Conservation (phyloP, 2,329 filamentous ascomycete genomes). For the Monilinia fructicola region DNA sequence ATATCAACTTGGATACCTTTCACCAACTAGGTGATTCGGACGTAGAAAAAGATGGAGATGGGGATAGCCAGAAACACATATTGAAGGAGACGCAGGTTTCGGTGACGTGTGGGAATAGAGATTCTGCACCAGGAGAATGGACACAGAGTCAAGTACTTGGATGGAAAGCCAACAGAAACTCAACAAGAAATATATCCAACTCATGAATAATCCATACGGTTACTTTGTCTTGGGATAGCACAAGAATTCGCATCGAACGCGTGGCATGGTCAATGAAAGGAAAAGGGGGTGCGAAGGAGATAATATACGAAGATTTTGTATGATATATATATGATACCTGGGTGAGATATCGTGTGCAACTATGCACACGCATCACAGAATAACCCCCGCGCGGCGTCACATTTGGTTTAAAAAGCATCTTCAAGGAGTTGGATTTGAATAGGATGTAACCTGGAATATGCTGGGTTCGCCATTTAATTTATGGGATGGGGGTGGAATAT, state of each 20-base stretch:
- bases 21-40: constrained; percentile 27
- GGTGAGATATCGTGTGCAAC: constrained; percentile 4
- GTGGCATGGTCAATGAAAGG: neutral
- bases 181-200: neutral
- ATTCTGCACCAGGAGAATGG: constrained; percentile 31
- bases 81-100: constrained; percentile 42
- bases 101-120: constrained; percentile 30
- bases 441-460: neutral
- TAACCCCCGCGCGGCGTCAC: neutral
- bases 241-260: neutral
- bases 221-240: too few species aligned
- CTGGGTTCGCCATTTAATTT: neutral
- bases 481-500: neutral
- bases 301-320: neutral
- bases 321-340: constrained; percentile 13
- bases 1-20: constrained; percentile 33
- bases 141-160: constrained; percentile 17
- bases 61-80: constrained; percentile 44
- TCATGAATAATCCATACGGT: neutral
- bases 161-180: neutral
- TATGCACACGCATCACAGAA: neutral
- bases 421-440: neutral
- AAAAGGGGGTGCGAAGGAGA: too few species aligned
- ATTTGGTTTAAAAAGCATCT: neutral
- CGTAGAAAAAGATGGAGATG: constrained; percentile 30